Conservation (phyloP, 2,329 filamentous ascomycete species). For the Fonsecaea monophora region DNA sequence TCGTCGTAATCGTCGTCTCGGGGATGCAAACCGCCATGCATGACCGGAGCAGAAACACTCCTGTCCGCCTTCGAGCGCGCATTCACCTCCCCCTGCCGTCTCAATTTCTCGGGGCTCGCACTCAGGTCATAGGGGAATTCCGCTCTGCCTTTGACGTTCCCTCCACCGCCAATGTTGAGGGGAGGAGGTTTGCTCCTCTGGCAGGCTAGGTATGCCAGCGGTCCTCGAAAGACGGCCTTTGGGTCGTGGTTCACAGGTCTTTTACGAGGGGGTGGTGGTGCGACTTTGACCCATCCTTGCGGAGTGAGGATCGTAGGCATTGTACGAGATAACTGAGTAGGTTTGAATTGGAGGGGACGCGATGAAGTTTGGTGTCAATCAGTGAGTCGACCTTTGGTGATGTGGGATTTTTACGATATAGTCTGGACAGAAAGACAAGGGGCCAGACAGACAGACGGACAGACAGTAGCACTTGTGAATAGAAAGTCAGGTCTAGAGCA, state of each 20-base stretch:
- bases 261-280: conserved; percentile 24
- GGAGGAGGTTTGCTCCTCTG: conserved; percentile 23
- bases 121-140: conserved; percentile 32
- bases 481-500: background rate
- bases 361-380: background rate
- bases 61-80: conserved; percentile 18
- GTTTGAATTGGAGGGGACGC: too few species aligned
- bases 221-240: conserved; percentile 23
- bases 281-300: conserved; percentile 37
- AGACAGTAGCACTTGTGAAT: background rate
- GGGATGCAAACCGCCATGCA: conserved; percentile 8
- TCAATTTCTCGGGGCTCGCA: conserved; percentile 28
- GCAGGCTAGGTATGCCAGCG: conserved; percentile 33
- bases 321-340: background rate
- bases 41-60: conserved; percentile 26
- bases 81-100: conserved; percentile 16
- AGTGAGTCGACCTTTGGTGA: conserved; percentile 1
- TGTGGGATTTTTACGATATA: background rate
- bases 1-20: too few species aligned
- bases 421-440: background rate
- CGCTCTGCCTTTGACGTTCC: conserved; percentile 5
- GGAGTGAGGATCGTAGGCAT: conserved; percentile 37
- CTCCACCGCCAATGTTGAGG: conserved; percentile 14
- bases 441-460: background rate
- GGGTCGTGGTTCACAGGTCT: conserved; percentile 19